Percentiles rank a stretch among this genome's conserved stretches.
phyloP scores from a whole-genome alignment of 306 rosid species.

The Acmispon strigosus region DNA sequence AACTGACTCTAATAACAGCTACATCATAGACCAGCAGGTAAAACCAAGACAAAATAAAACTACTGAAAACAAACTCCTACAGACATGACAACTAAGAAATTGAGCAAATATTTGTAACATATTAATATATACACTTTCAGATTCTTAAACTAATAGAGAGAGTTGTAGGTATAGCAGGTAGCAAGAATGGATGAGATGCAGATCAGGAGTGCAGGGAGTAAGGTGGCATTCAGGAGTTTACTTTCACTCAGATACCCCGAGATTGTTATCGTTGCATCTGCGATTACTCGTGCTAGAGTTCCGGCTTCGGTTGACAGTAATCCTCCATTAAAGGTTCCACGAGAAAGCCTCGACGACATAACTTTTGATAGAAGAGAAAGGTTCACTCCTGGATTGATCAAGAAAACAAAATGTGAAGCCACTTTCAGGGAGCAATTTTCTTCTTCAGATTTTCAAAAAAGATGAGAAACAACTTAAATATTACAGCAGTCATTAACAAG shows the following conservation, averaged over 20 bases:
- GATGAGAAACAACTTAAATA: not conserved
- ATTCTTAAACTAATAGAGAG: constrained; percentile 50
- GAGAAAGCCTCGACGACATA: constrained; percentile 83
- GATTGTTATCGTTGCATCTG: constrained; percentile 81
- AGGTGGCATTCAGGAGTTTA: constrained; percentile 58
- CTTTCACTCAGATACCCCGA: constrained; percentile 54
- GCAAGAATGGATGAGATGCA: constrained; percentile 66
- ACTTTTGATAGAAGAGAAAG: constrained; percentile 73
- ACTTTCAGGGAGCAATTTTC: not conserved
- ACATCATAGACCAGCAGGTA: not conserved
- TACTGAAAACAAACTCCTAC: not conserved
- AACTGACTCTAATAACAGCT: not conserved
- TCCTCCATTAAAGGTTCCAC: constrained; percentile 80
- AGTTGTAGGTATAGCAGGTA: constrained; percentile 75
- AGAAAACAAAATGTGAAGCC: not conserved
- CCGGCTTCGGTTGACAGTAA: constrained; percentile 86
- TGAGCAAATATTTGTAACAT: not conserved
- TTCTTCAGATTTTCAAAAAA: not conserved
- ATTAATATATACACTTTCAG: constrained; percentile 12
- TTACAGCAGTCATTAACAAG: not conserved
- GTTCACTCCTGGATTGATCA: constrained; percentile 61
- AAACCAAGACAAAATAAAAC: not conserved
- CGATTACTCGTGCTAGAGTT: constrained; percentile 82
- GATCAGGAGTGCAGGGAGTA: constrained; percentile 61
- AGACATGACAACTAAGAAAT: not conserved